These are phyloP conservation scores for Pouteria campechiana DNA, from an alignment of 179 eudicot genomes.

Conservation along the genomic window DNA sequence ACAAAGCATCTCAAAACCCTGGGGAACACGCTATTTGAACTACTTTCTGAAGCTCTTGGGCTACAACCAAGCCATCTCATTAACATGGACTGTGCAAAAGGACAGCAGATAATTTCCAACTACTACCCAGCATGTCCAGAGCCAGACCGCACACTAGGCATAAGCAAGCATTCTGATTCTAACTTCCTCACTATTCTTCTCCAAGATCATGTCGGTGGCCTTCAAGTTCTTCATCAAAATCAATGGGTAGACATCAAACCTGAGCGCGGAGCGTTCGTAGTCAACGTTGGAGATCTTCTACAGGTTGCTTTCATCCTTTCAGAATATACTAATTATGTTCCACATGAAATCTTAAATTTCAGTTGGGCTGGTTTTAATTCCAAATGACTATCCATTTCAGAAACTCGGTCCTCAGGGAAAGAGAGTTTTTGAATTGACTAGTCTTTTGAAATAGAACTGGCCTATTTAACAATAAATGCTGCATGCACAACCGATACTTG, in stretches of 20 bases:
- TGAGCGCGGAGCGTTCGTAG: constrained; percentile 38
- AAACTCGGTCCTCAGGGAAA: too few species aligned
- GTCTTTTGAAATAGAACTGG: too few species aligned
- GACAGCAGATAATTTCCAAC: constrained; percentile 21
- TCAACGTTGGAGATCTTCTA: constrained; percentile 48
- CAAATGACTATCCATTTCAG: too few species aligned
- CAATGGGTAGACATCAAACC: constrained; percentile 55
- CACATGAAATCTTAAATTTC: not conserved
- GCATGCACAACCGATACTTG: too few species aligned
- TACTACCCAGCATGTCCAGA: constrained; percentile 66
- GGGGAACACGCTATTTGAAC: constrained; percentile 18
- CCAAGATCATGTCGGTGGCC: constrained; percentile 56
- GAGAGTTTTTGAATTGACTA: too few species aligned
- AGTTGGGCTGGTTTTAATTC: too few species aligned
- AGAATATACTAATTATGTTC: constrained; percentile 12
- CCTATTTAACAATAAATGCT: too few species aligned
- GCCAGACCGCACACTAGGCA: constrained; percentile 51
- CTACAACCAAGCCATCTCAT: constrained; percentile 14
- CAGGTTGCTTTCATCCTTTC: constrained; percentile 22
- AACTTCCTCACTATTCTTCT: constrained; percentile 45
- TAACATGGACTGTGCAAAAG: constrained; percentile 36
- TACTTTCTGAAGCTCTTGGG: constrained; percentile 44
- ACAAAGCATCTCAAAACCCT: constrained; percentile 27
- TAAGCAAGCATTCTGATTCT: constrained; percentile 35
- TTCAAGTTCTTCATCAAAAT: constrained; percentile 32